Conservation (phyloP, 169 alveolate genomes). For the Eimeria tenella region DNA sequence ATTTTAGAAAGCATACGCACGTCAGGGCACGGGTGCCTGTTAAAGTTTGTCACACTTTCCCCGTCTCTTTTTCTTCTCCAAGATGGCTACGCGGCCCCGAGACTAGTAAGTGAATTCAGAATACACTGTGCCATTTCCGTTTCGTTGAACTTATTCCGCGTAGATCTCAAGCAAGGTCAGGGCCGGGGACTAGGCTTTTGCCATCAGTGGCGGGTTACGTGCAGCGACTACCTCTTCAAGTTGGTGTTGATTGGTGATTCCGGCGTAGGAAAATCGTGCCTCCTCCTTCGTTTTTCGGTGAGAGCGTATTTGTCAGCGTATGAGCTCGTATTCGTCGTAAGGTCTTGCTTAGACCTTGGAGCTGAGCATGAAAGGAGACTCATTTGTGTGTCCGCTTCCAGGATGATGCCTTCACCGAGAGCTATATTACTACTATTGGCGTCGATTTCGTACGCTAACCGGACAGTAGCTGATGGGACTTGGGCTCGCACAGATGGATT, state of each 20-base stretch:
- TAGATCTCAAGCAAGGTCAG: no score
- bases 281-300: conserved; percentile 97
- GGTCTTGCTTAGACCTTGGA: not conserved
- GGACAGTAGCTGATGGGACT: no score
- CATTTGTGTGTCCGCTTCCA: conserved; percentile 8
- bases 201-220: not conserved
- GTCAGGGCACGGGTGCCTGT: no score
- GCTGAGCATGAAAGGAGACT: not conserved
- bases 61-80: not conserved
- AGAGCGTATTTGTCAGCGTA: conserved; percentile 70
- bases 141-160: no score
- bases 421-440: conserved; percentile 92
- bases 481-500: no score
- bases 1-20: no score
- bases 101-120: not conserved
- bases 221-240: conserved; percentile 96
- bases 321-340: not conserved
- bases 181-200: no score
- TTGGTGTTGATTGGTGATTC: conserved; percentile 98
- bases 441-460: conserved; percentile 79
- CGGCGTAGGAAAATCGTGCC: conserved; percentile 98
- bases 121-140: no score
- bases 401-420: conserved; percentile 93
- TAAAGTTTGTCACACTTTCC: not conserved
- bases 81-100: conserved; percentile 25